These are phyloP conservation scores for Diaporthe eres DNA, from an alignment of 2,329 filamentous ascomycete genomes.

Conservation along the genomic window DNA sequence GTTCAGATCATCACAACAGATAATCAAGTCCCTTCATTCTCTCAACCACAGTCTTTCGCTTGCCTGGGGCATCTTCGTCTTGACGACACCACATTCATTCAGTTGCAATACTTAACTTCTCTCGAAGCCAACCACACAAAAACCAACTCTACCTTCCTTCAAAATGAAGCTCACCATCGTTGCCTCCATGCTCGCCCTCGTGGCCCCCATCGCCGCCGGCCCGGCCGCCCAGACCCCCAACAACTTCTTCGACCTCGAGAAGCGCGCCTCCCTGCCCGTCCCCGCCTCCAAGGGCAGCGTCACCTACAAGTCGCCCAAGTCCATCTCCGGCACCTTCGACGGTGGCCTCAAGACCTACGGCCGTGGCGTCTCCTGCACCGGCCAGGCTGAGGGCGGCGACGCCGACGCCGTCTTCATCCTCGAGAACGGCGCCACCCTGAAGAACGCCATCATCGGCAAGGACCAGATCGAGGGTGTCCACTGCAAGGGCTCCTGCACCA, in stretches of 20 bases:
- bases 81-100: conserved; percentile 31
- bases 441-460: conserved; percentile 66
- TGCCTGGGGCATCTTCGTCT: conserved; percentile 21
- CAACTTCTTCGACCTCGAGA: conserved; percentile 19
- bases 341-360: conserved; percentile 53
- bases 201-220: conserved; percentile 29
- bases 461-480: conserved; percentile 64
- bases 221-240: conserved; percentile 30
- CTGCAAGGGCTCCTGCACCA: conserved; percentile 61
- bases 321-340: conserved; percentile 34
- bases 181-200: conserved; percentile 17
- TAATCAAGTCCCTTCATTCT: conserved; percentile 26
- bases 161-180: conserved; percentile 35
- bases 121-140: neutral
- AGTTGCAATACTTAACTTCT: neutral
- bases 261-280: conserved; percentile 8
- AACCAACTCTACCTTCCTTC: neutral
- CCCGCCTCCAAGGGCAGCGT: conserved; percentile 21
- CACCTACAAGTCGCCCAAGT: conserved; percentile 12
- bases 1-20: conserved; percentile 15
- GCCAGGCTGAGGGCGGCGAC: conserved; percentile 46
- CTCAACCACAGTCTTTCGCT: conserved; percentile 26
- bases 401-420: conserved; percentile 64
- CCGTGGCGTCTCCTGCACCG: conserved; percentile 42
- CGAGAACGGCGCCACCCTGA: conserved; percentile 62